phyloP scores from a whole-genome alignment of 352 stramenopile species.

The Globisporangium parvum region DNA sequence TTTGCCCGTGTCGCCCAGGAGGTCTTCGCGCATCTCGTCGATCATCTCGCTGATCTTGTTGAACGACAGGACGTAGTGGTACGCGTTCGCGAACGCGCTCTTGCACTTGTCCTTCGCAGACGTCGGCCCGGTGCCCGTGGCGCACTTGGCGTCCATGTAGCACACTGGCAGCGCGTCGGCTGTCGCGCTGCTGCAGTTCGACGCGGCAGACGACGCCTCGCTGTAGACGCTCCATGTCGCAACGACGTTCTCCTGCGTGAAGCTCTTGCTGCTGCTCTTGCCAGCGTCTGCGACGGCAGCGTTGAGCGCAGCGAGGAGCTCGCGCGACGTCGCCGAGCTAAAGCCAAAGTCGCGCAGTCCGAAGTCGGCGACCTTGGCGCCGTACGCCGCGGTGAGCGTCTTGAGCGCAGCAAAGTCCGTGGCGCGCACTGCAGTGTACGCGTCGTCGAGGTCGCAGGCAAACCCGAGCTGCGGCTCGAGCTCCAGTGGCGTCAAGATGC shows the following conservation, averaged over 20 bases:
- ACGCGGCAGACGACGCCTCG: conserved; percentile 12
- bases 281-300: conserved; percentile 20
- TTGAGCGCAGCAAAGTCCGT: conserved; percentile 35
- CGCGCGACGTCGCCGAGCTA: conserved; percentile 41
- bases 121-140: background rate
- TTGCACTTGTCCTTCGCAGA: conserved; percentile 36
- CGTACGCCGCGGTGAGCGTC: conserved; percentile 37
- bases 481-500: conserved; percentile 46
- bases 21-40: conserved; percentile 65
- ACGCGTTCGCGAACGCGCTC: conserved; percentile 39
- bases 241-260: conserved; percentile 59
- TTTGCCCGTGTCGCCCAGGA: conserved; percentile 60
- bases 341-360: conserved; percentile 62
- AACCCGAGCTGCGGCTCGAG: conserved; percentile 46
- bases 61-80: conserved; percentile 59
- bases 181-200: conserved; percentile 23
- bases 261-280: conserved; percentile 9
- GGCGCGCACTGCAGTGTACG: conserved; percentile 33
- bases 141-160: conserved; percentile 63
- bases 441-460: conserved; percentile 62
- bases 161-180: conserved; percentile 40
- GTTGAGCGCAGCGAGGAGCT: conserved; percentile 34
- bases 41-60: conserved; percentile 50
- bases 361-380: conserved; percentile 39
- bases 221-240: conserved; percentile 51